These are phyloP conservation scores for Thielaviopsis cerberus DNA, from an alignment of 2,329 filamentous ascomycete genomes.

Conservation along the genomic window DNA sequence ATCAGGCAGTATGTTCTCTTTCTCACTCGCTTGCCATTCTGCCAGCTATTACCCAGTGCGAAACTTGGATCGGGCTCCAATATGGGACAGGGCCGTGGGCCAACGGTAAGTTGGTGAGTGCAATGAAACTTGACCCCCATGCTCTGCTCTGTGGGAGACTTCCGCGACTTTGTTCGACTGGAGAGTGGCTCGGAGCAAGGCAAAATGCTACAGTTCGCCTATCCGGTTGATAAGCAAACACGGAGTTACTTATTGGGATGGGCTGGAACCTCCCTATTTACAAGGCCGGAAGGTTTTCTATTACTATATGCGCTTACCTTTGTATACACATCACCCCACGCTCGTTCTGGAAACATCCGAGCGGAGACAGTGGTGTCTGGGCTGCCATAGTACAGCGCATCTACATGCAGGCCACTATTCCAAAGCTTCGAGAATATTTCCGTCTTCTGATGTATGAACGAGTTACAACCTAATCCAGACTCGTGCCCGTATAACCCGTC, in stretches of 20 bases:
- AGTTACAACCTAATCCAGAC: neutral
- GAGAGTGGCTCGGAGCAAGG: neutral
- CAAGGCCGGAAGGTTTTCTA: too few relatives aligned
- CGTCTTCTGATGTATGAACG: neutral
- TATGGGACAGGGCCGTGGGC: neutral
- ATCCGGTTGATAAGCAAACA: neutral
- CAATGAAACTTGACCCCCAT: neutral
- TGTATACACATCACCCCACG: neutral
- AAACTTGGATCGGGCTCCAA: too few relatives aligned
- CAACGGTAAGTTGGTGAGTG: neutral
- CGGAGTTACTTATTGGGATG: neutral
- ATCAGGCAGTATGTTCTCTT: neutral
- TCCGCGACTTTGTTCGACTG: neutral
- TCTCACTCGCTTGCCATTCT: too few relatives aligned
- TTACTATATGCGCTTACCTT: too few relatives aligned
- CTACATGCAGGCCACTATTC: too few relatives aligned
- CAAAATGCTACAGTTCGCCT: neutral
- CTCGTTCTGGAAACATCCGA: neutral
- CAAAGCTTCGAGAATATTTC: neutral
- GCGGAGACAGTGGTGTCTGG: neutral
- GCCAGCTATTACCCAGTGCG: too few relatives aligned
- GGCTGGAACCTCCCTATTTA: too few relatives aligned
- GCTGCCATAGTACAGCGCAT: neutral
- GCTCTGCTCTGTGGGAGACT: neutral
- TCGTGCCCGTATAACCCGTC: neutral